phyloP scores from a whole-genome alignment of 306 rosid genomes.

The Glycine latifolia region DNA sequence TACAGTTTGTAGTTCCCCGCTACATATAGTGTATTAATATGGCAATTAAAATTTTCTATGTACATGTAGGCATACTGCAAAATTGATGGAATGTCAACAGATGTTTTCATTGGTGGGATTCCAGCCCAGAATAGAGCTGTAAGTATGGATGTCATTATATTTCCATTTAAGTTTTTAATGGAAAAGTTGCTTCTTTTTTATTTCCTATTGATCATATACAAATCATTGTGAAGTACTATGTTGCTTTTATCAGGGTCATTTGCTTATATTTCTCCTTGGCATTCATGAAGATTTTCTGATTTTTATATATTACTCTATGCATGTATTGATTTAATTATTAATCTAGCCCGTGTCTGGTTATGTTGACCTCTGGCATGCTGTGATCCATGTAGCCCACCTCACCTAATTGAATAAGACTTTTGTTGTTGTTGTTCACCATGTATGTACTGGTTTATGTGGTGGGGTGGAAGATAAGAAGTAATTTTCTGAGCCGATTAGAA shows the following conservation, averaged over 20 bases:
- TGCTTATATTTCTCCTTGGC: background rate
- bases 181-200: background rate
- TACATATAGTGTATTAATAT: constrained; percentile 30
- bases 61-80: constrained; percentile 79
- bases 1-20: background rate
- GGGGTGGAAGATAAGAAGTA: background rate
- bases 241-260: constrained; percentile 1
- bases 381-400: background rate
- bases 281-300: background rate
- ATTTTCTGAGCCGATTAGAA: background rate
- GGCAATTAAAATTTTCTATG: constrained; percentile 20
- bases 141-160: constrained; percentile 51
- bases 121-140: constrained; percentile 95
- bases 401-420: background rate
- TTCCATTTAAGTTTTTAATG: background rate
- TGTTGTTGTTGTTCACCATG: background rate
- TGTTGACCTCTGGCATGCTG: background rate
- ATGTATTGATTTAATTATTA: background rate
- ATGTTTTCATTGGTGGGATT: constrained; percentile 73
- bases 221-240: background rate
- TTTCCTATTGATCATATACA: constrained; percentile 10
- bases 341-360: background rate
- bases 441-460: background rate
- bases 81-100: constrained; percentile 82
- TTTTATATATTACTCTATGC: background rate